Evolutionary conservation across 2,329 filamentous ascomycete species (phyloP).

Genomic region (Alternaria panax): DNA sequence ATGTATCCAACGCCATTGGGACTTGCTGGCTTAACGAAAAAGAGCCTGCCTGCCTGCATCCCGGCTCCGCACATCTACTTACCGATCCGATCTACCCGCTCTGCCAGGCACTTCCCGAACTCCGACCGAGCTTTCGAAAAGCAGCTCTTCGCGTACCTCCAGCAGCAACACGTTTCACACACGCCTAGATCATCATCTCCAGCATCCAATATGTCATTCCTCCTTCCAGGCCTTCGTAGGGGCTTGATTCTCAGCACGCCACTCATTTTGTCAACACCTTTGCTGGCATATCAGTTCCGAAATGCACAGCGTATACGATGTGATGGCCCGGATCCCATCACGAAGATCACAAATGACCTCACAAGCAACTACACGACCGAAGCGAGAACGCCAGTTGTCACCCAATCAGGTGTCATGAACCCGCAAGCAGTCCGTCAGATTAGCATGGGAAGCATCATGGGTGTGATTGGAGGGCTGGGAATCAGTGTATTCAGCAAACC

Average conservation of each 20-base stretch:
- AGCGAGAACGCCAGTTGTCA: constrained; percentile 50
- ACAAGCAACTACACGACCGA: constrained; percentile 47
- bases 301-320: constrained; percentile 45
- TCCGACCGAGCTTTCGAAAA: constrained; percentile 19
- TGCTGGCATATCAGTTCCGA: constrained; percentile 38
- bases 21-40: constrained; percentile 6
- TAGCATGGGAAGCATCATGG: constrained; percentile 57
- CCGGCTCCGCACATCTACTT: not conserved
- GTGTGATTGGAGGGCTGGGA: constrained; percentile 62
- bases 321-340: constrained; percentile 44
- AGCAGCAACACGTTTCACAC: constrained; percentile 19
- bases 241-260: constrained; percentile 48
- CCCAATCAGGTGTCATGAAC: constrained; percentile 51
- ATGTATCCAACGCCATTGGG: constrained; percentile 30
- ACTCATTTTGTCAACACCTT: constrained; percentile 43
- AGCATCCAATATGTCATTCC: constrained; percentile 46
- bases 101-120: constrained; percentile 3
- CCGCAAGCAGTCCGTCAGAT: constrained; percentile 54
- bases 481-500: constrained; percentile 75
- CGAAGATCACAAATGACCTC: constrained; percentile 51
- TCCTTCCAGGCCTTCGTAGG: constrained; percentile 51
- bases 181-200: not conserved
- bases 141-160: constrained; percentile 29
- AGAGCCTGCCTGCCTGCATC: not conserved
- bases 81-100: not conserved